phyloP scores from a whole-genome alignment of 805 yeast species.

The Schizosaccharomyces pombe region DNA sequence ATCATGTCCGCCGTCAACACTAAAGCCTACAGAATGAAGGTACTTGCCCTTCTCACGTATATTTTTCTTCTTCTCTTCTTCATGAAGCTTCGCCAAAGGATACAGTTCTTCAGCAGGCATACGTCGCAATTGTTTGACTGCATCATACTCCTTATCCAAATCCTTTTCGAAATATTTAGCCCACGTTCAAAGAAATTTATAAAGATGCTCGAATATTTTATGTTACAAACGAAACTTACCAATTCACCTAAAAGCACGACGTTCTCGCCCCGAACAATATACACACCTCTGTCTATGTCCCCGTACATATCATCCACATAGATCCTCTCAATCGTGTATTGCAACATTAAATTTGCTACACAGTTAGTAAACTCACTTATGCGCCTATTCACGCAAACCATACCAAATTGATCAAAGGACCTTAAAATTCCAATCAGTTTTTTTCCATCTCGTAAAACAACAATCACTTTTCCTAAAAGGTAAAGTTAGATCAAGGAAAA shows the following conservation, averaged over 20 bases:
- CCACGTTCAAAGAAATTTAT: too few species aligned
- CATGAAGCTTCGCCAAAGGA: not conserved
- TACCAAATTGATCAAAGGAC: conserved; percentile 77
- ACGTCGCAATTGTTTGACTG: not conserved
- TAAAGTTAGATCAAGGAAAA: not conserved
- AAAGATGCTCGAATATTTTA: too few species aligned
- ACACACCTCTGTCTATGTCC: conserved; percentile 56
- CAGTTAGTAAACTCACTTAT: not conserved
- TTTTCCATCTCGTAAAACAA: conserved; percentile 72
- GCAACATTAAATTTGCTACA: conserved; percentile 63
- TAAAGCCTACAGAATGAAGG: not conserved
- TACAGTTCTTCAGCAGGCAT: not conserved
- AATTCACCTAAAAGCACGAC: conserved; percentile 85
- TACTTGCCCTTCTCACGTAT: not conserved
- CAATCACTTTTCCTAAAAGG: conserved; percentile 41
- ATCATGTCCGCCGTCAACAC: not conserved
- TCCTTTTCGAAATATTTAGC: too few species aligned
- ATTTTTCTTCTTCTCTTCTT: not conserved
- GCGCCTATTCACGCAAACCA: conserved; percentile 6
- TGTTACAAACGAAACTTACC: too few species aligned
- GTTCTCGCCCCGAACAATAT: conserved; percentile 85
- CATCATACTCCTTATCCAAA: not conserved
- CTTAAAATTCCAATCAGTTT: conserved; percentile 70
- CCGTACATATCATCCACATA: conserved; percentile 36
- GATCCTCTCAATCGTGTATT: conserved; percentile 71